Base-by-base conservation (phyloP, 306 rosid genomes). In the Myrica gale region DNA sequence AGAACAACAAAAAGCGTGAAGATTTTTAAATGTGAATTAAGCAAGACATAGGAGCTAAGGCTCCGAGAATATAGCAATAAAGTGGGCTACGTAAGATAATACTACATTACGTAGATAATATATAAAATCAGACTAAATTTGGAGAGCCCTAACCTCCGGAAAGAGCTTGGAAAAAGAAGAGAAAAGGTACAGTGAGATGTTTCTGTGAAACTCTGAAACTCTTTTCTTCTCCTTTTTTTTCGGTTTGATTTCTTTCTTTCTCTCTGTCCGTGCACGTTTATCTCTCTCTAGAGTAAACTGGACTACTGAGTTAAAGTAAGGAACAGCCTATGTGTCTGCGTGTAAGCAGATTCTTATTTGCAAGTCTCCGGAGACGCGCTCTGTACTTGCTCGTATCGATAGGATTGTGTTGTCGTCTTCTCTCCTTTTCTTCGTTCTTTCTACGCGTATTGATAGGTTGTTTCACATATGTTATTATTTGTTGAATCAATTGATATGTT, bases 91-190 rank as follows among this genome's bases (percentile, higher is more conserved):
- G 90, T 17, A 82, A 82, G 73, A 32, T 75, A 42, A 45, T 67
- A 79, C 74, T 74, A 76, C 96, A 78, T 82, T 84, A 85, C 78
- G 82, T 17, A 61, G 8, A 19, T 12, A n/a, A 9, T 11, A 20
- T 6, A 50, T 11, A 42, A 20, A 60, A 51, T 5, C 48, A 26
- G 58, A 66, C 61, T 44, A 39, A 75, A n/a, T 71, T 61, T 69
- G 71, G 71, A 77, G 76, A 86, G 61, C 77, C 77, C 79, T 54
- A 82, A 71, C 82, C 84, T 82, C 77, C 43, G 78, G 50, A 73
- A 76, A 84, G 82, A 57, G 84, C 69, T 80, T 80, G 82, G 75
- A 61, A 74, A 68, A 48, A 37, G 37, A 69, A 68, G 9, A 13
- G 67, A 71, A 87, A 32, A 85, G 85, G 77, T 71, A 51, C 44